A percentile compares a stretch with the other conserved stretches of the same genome.
These are phyloP conservation scores for Aureobasidium vineae DNA, from an alignment of 2,329 filamentous ascomycete genomes.

Conservation along the genomic window DNA sequence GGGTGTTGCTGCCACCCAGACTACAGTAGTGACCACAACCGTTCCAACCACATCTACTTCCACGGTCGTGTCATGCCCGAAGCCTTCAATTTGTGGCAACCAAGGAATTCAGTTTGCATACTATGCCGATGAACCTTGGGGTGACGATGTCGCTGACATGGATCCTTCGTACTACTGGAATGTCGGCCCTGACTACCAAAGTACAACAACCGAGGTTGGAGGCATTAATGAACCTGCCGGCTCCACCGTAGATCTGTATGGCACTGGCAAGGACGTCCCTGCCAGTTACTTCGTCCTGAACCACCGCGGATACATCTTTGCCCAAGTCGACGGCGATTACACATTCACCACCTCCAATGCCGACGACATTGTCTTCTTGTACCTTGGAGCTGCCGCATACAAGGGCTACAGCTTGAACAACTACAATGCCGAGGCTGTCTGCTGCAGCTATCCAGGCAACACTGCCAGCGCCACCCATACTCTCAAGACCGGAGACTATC, in stretches of 20 bases:
- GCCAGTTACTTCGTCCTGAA: conserved; percentile 27
- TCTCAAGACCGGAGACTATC: conserved; percentile 1
- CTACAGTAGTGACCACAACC: conserved; percentile 29
- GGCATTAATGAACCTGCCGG: not conserved
- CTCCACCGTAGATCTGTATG: not conserved
- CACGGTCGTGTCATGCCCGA: conserved; percentile 31
- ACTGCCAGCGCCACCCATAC: not conserved
- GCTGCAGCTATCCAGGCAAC: not conserved
- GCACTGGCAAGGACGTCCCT: not conserved
- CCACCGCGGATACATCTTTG: conserved; percentile 32
- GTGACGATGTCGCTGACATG: not conserved
- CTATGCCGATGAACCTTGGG: conserved; percentile 16
- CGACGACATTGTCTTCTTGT: conserved; percentile 33
- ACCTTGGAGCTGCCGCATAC: conserved; percentile 31
- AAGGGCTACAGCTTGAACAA: conserved; percentile 29
- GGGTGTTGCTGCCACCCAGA: conserved; percentile 1
- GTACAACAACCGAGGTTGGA: conserved; percentile 5
- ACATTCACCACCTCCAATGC: conserved; percentile 29
- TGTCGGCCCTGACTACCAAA: not conserved
- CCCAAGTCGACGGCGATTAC: conserved; percentile 30
- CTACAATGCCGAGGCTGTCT: conserved; percentile 25
- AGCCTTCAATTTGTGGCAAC: conserved; percentile 10
- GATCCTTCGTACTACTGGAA: not conserved
- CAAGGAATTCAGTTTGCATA: conserved; percentile 21
- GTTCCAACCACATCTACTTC: conserved; percentile 25